Evolutionary conservation across 2,329 filamentous ascomycete genomes (phyloP), one percentile per base, ranked within the genome.

Genomic region (Fonsecaea pedrosoi): DNA sequence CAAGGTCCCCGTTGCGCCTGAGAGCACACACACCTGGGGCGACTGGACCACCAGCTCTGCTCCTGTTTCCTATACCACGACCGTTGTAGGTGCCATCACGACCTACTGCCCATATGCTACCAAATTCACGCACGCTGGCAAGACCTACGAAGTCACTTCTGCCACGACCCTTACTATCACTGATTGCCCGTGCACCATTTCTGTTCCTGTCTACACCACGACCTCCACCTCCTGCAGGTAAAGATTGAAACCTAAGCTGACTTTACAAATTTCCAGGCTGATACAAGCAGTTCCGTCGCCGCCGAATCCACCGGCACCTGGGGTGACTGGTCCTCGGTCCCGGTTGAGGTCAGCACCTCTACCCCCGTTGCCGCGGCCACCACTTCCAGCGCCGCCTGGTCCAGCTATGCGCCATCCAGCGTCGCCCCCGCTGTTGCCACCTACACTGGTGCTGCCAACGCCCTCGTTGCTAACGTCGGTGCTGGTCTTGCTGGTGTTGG

Each of bases 81-180:
- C 66, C 56, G 66, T 72, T 58, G 71, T 74, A 54, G 70, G 69
- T 40, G 66, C 71, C 60, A 71, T 71, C 64, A 74, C 72, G 40
- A 74, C 72, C 60, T 75, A 65, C 65, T 64, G 65, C 61, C 73
- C 73, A 18, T 54, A 38, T 25, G 60, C 72, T 54, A 71, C 72
- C 60, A 67, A 59, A 38, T 65, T 73, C 61, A 62, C 64, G 60
- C 69, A 73, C 64, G 68, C 62, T 61, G 69, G 70, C 50, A 69
- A 70, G 65, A 75, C 72, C 58, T 74, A 73, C 63, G 71, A 69
- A 35, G 67, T 73, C 56, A 69, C 71, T 32, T 56, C 62, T 48
- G 65, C 72, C 53, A 74, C 72, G 34, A 73, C 73, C 56, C 54
- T 74, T 53, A 75, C 73, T 55, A 71, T 75, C 71, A 73, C 72